Conservation (phyloP, 345 rosid species). For the Salix viminalis region DNA sequence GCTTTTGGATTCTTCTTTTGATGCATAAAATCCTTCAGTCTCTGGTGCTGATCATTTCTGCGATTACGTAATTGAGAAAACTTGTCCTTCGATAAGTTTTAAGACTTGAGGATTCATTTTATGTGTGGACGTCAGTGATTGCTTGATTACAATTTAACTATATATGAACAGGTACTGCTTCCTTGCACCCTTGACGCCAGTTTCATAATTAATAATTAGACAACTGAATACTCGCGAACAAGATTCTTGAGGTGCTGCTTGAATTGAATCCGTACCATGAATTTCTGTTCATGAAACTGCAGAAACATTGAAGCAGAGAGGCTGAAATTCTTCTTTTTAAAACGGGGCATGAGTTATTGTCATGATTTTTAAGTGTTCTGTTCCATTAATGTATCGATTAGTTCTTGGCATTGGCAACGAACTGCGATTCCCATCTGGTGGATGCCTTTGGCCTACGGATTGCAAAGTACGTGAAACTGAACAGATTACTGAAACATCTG, state of each 20-base stretch:
- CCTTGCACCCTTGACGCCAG: background rate
- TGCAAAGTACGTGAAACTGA: background rate
- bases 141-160: background rate
- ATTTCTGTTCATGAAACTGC: background rate
- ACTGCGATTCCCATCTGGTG: background rate
- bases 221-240: background rate
- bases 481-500: background rate
- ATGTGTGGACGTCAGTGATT: no score
- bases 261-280: background rate
- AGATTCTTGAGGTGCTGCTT: background rate
- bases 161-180: background rate
- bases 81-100: background rate
- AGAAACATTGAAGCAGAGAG: background rate
- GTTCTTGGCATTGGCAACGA: background rate
- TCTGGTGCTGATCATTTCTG: background rate
- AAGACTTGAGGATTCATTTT: background rate
- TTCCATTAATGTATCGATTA: no score
- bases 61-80: background rate
- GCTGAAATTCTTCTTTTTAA: background rate
- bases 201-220: background rate
- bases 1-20: background rate
- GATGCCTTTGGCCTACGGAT: background rate
- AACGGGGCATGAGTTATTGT: background rate
- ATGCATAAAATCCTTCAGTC: background rate
- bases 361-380: no score